Evolutionary conservation across 2,329 filamentous ascomycete genomes (phyloP).

Genomic region (Aureobasidium sp.): DNA sequence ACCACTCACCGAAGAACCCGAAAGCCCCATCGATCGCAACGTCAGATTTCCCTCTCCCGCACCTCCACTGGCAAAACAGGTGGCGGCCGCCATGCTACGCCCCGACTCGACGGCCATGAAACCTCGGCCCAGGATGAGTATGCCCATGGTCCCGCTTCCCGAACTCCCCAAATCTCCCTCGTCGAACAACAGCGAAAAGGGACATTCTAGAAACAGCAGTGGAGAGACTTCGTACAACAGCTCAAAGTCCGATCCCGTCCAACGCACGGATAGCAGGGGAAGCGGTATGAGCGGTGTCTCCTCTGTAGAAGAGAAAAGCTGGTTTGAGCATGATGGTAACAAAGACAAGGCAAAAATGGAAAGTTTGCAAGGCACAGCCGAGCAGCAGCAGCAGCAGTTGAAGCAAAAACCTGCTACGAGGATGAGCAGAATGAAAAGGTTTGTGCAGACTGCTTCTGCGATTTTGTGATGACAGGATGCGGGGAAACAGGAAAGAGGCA

Average conservation of each 20-base stretch:
- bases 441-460: constrained; percentile 21
- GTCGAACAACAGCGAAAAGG: constrained; percentile 8
- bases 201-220: constrained; percentile 16
- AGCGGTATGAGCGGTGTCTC: constrained; percentile 7
- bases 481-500: too few relatives aligned
- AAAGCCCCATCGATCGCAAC: not conserved
- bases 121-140: not conserved
- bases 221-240: constrained; percentile 13
- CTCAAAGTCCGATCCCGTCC: constrained; percentile 6
- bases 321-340: not conserved
- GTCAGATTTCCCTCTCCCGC: not conserved
- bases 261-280: constrained; percentile 14
- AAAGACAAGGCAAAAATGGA: not conserved
- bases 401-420: not conserved
- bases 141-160: not conserved
- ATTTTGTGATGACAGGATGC: too few relatives aligned
- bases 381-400: not conserved
- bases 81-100: not conserved
- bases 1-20: not conserved
- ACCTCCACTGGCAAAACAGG: not conserved
- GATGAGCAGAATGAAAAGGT: constrained; percentile 17
- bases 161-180: not conserved
- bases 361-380: not conserved
- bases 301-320: constrained; percentile 7
- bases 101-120: not conserved